Evolutionary conservation across 2,329 filamentous ascomycete genomes (phyloP), one percentile per base, ranked within the genome.

Genomic region (Xylaria sp.): DNA sequence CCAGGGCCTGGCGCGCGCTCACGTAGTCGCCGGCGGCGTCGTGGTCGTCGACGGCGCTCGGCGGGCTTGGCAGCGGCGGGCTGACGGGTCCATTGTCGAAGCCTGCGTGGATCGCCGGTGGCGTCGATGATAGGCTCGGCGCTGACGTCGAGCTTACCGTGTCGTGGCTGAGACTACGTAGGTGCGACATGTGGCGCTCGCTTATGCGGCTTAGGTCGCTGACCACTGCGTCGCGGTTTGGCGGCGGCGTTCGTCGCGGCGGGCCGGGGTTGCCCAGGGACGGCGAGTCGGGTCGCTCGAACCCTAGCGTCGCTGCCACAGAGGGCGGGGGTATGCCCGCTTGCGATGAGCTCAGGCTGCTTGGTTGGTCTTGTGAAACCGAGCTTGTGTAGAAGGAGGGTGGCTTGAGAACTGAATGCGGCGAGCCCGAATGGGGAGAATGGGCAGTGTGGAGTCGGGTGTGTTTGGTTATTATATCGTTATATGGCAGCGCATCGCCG

Each of bases 161-260:
- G 1, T 75, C 74, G 66, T 81, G 80, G 73, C 81, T 83, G 50
- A 80, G 75, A 44, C 82, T 78, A 1, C 82, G 77, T 60, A 82
- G 69, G 63, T 84, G 82, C 11, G 76, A 66, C 13, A 76, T 70
- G 25, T 83, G 79, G 10, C 77, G 75, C 42, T 82, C 80, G 71
- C 79, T 82, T 31, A 83, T 68, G 33, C 77, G 77, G 17, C 81
- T 83, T 17, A 83, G 72, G 58, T 77, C 79, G n/a, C 81, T 82
- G 39, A 76, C 74, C 29, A 79, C 72, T 50, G 73, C 72, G 29
- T 68, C 61, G 29, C 73, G 69, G 27, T 62, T 57, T n/a, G 56
- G 58, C 17, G 36, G 42, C 20, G 53, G 38, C 38, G 53, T 53
- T 29, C 42, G 44, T 22, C 42, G 61, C 45, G 27, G 45, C 9